Conservation (phyloP, 2,329 filamentous ascomycete species). For the Colletotrichum chlorophyti region DNA sequence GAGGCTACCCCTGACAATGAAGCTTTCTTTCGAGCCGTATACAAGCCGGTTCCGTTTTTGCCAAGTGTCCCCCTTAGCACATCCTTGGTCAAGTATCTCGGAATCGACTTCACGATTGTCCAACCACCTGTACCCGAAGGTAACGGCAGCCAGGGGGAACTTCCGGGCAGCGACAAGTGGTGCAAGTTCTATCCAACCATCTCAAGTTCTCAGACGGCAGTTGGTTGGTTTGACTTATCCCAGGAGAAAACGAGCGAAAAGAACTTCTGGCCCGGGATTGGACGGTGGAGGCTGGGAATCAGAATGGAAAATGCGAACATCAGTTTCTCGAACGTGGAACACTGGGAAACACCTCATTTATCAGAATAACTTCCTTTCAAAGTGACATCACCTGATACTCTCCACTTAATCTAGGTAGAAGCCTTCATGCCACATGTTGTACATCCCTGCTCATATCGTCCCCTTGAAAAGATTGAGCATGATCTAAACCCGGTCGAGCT, state of each 20-base stretch:
- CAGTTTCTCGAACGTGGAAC: conserved; percentile 30
- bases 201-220: conserved; percentile 36
- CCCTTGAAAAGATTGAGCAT: too few species aligned
- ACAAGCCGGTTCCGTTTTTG: conserved; percentile 46
- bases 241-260: conserved; percentile 41
- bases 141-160: conserved; percentile 44
- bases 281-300: conserved; percentile 50
- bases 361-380: background rate
- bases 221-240: conserved; percentile 54
- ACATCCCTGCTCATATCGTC: background rate
- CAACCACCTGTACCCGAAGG: conserved; percentile 55
- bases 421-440: too few species aligned
- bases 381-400: background rate
- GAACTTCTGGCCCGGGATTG: conserved; percentile 55
- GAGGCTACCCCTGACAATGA: conserved; percentile 40
- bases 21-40: conserved; percentile 54
- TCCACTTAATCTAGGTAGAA: too few species aligned
- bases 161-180: conserved; percentile 54
- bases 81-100: conserved; percentile 44
- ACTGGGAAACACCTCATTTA: conserved; percentile 30
- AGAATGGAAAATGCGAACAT: conserved; percentile 44
- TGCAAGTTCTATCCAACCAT: conserved; percentile 42
- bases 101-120: conserved; percentile 49
- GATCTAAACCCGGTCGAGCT: conserved; percentile 7
- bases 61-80: conserved; percentile 53